These are phyloP conservation scores for Conticribra guillardii DNA, from an alignment of 108 stramenopile genomes.

Conservation along the genomic window DNA sequence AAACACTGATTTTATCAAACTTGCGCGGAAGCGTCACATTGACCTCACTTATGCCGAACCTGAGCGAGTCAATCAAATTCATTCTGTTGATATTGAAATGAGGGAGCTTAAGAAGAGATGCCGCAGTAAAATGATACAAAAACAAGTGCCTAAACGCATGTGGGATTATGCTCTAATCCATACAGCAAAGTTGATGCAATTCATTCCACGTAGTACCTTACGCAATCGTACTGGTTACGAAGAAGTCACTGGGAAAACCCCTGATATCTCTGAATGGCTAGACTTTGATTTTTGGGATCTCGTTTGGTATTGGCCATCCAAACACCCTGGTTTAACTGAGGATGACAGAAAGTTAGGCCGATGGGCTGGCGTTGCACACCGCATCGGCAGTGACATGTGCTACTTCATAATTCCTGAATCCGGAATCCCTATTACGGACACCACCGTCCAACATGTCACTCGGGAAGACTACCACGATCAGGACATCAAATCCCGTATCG, in stretches of 20 bases:
- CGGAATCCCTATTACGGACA: conserved; percentile 23
- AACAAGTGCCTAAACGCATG: conserved; percentile 16
- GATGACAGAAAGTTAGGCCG: conserved; percentile 24
- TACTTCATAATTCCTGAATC: conserved; percentile 37
- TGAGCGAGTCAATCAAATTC: conserved; percentile 7
- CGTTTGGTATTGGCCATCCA: conserved; percentile 33
- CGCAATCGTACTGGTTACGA: conserved; percentile 15
- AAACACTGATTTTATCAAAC: not conserved
- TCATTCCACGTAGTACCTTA: not conserved
- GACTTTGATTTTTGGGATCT: conserved; percentile 53
- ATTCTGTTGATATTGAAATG: conserved; percentile 8
- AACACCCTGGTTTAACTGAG: not conserved
- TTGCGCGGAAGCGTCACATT: conserved; percentile 1
- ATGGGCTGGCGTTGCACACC: conserved; percentile 51
- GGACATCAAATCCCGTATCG: not conserved
- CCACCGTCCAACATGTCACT: conserved; percentile 41
- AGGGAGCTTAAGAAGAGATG: conserved; percentile 13
- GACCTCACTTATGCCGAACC: conserved; percentile 10
- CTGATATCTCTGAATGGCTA: conserved; percentile 47
- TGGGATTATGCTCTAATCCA: conserved; percentile 43
- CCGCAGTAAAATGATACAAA: not conserved
- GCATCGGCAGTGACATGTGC: conserved; percentile 38
- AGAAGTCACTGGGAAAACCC: conserved; percentile 41
- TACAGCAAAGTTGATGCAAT: conserved; percentile 16
- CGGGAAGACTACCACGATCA: conserved; percentile 17